phyloP scores from a whole-genome alignment of 352 stramenopile species.

The Elongisporangium undulatum region DNA sequence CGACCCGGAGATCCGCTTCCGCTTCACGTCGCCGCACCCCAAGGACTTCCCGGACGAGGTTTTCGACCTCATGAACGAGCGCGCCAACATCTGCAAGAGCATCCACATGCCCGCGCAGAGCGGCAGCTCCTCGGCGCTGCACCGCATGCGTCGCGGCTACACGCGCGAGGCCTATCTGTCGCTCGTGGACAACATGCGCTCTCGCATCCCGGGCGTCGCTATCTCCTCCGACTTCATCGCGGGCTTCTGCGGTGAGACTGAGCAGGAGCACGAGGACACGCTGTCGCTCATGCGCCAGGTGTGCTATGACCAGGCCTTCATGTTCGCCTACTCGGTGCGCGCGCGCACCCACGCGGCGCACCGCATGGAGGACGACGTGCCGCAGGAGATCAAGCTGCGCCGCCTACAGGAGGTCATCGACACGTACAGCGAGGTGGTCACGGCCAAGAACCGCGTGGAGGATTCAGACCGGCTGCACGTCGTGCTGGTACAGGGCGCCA shows the following conservation, averaged over 20 bases:
- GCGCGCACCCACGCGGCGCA: constrained; percentile 94
- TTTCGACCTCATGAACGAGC: constrained; percentile 86
- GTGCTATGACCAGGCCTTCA: constrained; percentile 98
- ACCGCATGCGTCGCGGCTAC: constrained; percentile 96
- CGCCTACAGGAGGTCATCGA: constrained; percentile 96
- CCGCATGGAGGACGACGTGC: constrained; percentile 95
- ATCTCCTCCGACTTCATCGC: constrained; percentile 97
- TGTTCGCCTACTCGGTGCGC: constrained; percentile 98
- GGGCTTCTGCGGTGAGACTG: constrained; percentile 99
- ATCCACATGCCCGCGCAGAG: constrained; percentile 99
- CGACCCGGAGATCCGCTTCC: constrained; percentile 95
- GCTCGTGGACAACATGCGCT: constrained; percentile 92
- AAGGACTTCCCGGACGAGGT: constrained; percentile 98
- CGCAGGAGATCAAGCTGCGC: constrained; percentile 91
- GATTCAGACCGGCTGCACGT: constrained; percentile 92
- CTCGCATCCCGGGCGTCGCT: constrained; percentile 72
- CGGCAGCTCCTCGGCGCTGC: constrained; percentile 82
- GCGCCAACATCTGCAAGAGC: constrained; percentile 95
- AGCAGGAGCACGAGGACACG: constrained; percentile 96
- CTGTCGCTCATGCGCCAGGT: constrained; percentile 77
- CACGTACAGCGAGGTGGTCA: constrained; percentile 90
- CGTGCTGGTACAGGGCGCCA: constrained; percentile 95
- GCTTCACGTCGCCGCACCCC: constrained; percentile 99
- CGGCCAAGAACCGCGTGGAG: constrained; percentile 87
- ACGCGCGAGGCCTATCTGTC: constrained; percentile 96